A percentile compares a stretch with the other conserved stretches of the same genome.
These are phyloP conservation scores for Pascua guehoae DNA, from an alignment of 1,284 basidiomycete genomes.

Conservation along the genomic window DNA sequence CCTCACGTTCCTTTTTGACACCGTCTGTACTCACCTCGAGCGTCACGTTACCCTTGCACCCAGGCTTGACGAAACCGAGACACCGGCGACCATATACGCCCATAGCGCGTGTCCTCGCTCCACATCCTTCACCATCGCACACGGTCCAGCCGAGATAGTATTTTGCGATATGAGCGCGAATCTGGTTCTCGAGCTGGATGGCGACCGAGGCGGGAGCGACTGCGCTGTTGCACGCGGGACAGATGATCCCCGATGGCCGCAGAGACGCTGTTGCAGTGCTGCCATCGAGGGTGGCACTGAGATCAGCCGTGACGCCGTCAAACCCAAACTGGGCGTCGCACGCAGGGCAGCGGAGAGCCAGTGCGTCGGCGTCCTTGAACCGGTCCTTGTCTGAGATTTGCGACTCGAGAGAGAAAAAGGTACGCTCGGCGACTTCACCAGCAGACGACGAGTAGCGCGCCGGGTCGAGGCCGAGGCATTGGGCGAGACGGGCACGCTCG, in stretches of 20 bases:
- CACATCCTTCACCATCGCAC: slow-evolving; percentile 83
- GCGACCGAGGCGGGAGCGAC: slow-evolving; percentile 64
- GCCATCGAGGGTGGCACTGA: slow-evolving; percentile 57
- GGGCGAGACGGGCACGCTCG: slow-evolving; percentile 82
- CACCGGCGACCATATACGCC: slow-evolving; percentile 84
- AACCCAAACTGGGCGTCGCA: slow-evolving; percentile 67
- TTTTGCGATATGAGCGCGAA: slow-evolving; percentile 68
- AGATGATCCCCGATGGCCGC: slow-evolving; percentile 54
- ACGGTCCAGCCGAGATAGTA: slow-evolving; percentile 89
- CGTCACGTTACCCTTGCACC: slow-evolving; percentile 65
- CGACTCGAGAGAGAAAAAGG: slow-evolving; percentile 81
- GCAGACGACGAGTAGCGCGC: slow-evolving; percentile 61
- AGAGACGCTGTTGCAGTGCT: background rate
- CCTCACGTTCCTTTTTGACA: too few relatives aligned
- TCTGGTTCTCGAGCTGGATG: slow-evolving; percentile 79
- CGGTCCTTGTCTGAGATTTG: slow-evolving; percentile 84
- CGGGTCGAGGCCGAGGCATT: slow-evolving; percentile 94
- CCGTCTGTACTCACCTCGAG: slow-evolving; percentile 78
- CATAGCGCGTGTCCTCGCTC: slow-evolving; percentile 77
- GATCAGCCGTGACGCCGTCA: slow-evolving; percentile 54
- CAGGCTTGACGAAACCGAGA: slow-evolving; percentile 53
- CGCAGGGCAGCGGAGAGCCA: slow-evolving; percentile 67
- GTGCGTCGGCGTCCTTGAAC: slow-evolving; percentile 69
- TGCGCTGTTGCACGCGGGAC: slow-evolving; percentile 58
- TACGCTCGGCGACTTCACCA: slow-evolving; percentile 60